A percentile compares a stretch with the other conserved stretches of the same genome.
phyloP scores from a whole-genome alignment of 2,329 filamentous ascomycete genomes.

The Clonostachys solani region DNA sequence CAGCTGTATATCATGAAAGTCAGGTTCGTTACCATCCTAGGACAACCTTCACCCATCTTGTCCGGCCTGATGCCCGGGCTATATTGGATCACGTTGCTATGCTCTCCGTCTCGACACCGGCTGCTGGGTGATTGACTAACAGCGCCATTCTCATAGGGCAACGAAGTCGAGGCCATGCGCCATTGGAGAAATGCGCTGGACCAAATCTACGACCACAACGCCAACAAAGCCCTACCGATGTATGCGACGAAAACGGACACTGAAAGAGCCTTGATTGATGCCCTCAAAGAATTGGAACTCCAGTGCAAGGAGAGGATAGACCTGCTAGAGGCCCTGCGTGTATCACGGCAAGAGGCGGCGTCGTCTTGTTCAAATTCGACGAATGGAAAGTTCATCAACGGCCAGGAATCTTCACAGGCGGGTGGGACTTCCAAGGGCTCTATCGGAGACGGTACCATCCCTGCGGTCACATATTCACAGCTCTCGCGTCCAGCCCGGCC shows the following conservation, averaged over 20 bases:
- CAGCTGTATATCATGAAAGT: slow-evolving; percentile 91
- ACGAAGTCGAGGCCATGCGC: slow-evolving; percentile 84
- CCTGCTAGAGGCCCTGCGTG: slow-evolving; percentile 73
- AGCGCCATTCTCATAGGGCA: slow-evolving; percentile 53
- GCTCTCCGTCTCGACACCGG: background rate
- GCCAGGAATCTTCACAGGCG: slow-evolving; percentile 12
- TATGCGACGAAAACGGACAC: slow-evolving; percentile 74
- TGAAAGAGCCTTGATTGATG: slow-evolving; percentile 77
- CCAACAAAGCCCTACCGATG: slow-evolving; percentile 65
- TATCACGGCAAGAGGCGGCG: slow-evolving; percentile 46
- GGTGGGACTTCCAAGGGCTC: slow-evolving; percentile 43
- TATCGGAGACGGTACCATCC: slow-evolving; percentile 79
- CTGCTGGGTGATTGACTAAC: slow-evolving; percentile 3
- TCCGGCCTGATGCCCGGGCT: background rate
- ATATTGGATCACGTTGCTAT: background rate
- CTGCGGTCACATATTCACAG: slow-evolving; percentile 73
- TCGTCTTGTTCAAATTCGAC: background rate
- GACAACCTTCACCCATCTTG: background rate
- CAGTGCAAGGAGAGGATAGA: slow-evolving; percentile 94
- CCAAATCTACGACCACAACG: slow-evolving; percentile 82
- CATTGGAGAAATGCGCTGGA: slow-evolving; percentile 88
- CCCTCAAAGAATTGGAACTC: slow-evolving; percentile 75
- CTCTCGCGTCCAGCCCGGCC: slow-evolving; percentile 59
- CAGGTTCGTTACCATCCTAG: slow-evolving; percentile 53
- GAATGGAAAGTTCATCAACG: slow-evolving; percentile 10